Conservation (phyloP, 2,329 filamentous ascomycete genomes). For the Arthrobotrys megalospora region DNA sequence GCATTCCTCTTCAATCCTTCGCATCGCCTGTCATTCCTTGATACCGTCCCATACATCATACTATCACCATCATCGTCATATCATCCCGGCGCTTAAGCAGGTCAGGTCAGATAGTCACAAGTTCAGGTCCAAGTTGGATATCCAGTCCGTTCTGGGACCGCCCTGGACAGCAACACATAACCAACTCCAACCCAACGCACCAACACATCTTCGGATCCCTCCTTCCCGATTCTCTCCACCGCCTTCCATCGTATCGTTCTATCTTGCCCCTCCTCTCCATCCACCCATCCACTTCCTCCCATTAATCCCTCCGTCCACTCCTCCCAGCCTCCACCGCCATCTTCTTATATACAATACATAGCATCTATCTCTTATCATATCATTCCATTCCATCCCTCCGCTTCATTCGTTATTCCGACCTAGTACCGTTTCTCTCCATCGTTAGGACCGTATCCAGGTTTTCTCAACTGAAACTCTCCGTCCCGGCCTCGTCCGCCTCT, state of each 20-base stretch:
- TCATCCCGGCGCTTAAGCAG: slow-evolving; percentile 48
- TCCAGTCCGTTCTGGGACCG: not conserved
- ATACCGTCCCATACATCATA: not conserved
- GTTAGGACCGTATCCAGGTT: slow-evolving; percentile 28
- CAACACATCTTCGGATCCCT: slow-evolving; percentile 35
- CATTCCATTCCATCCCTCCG: too few species aligned
- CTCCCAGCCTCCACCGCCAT: slow-evolving; percentile 27
- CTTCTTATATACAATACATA: slow-evolving; percentile 12
- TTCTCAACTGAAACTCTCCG: slow-evolving; percentile 30
- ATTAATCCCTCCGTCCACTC: slow-evolving; percentile 29
- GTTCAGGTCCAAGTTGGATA: not conserved
- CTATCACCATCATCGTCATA: slow-evolving; percentile 11
- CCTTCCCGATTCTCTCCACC: slow-evolving; percentile 37
- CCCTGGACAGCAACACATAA: slow-evolving; percentile 2
- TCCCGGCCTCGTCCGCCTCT: slow-evolving; percentile 11
- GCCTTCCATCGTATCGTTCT: slow-evolving; percentile 8
- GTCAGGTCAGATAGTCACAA: slow-evolving; percentile 39
- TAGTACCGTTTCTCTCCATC: slow-evolving; percentile 7
- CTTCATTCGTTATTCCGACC: slow-evolving; percentile 19
- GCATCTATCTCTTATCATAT: slow-evolving; percentile 6
- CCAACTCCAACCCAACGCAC: slow-evolving; percentile 33
- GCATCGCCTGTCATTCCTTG: slow-evolving; percentile 17
- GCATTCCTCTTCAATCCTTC: slow-evolving; percentile 2
- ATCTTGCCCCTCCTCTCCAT: slow-evolving; percentile 32
- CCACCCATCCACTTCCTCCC: not conserved